Evolutionary conservation across 192 early-diverging fungal genomes (phyloP).

Genomic region (Backusella psychrophila): DNA sequence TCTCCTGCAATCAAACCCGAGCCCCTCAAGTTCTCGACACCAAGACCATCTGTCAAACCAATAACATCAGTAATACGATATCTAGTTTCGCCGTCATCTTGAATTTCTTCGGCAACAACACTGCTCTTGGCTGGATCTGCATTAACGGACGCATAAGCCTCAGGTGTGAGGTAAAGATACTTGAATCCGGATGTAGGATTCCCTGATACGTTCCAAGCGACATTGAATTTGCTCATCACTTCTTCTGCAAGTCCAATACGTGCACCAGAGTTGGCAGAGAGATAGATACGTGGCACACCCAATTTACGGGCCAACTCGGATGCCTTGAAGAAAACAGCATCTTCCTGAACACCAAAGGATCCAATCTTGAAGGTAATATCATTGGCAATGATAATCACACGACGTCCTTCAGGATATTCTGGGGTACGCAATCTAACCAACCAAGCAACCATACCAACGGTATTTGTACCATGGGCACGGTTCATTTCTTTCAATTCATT

Average conservation of each 20-base stretch:
- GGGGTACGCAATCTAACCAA: constrained; percentile 84
- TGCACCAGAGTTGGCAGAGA: constrained; percentile 98
- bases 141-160: constrained; percentile 62
- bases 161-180: constrained; percentile 84
- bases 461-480: constrained; percentile 85
- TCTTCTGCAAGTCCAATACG: constrained; percentile 97
- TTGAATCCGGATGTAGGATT: constrained; percentile 88
- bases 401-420: constrained; percentile 84
- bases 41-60: constrained; percentile 82
- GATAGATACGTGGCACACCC: constrained; percentile 90
- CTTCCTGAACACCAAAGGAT: constrained; percentile 93
- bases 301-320: constrained; percentile 82
- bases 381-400: constrained; percentile 93
- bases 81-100: constrained; percentile 70
- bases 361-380: constrained; percentile 98
- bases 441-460: constrained; percentile 96
- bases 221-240: constrained; percentile 79
- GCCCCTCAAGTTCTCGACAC: constrained; percentile 95
- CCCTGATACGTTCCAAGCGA: constrained; percentile 78
- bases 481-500: constrained; percentile 71
- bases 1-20: constrained; percentile 97
- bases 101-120: constrained; percentile 69
- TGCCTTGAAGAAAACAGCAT: constrained; percentile 89
- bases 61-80: constrained; percentile 86
- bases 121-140: constrained; percentile 59